Base-by-base conservation (phyloP, 1,284 basidiomycete genomes). In the Trichosporon sp. region DNA sequence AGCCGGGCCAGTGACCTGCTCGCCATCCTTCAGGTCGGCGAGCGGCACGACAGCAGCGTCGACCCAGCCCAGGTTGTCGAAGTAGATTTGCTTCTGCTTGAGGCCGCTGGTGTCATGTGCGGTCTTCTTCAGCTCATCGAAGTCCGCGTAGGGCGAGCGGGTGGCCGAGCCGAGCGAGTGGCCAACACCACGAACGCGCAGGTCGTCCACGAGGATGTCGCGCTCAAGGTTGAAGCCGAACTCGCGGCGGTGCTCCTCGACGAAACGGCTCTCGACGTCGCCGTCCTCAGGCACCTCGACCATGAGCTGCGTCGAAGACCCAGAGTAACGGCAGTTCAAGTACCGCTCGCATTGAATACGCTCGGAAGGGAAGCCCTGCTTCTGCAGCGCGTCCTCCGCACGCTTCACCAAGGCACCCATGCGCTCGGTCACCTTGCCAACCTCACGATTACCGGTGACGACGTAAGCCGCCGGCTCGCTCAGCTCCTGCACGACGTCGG, bases 281-380 rank as follows among this genome's bases (percentile, higher is more conserved):
- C 68, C 74, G 47, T 76, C 78, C 32, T 74, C 69, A 0, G 78
- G 75, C 23, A 68, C 60, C 56, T 76, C 71, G 35, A 81, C 77
- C 80, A 81, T 81, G n/a, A 81, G 74, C 34, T 75, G 74, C 0
- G 80, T 80, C 1, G 74, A 74, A 1, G 78, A 75, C 1, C 80
- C 80, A 21, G 72, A 66, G 70, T 80, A 81, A 42, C 77, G 71
- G 56, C 76, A 75, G 74, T 79, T 80, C 56, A 80, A 71, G 70
- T 78, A 80, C 18, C 67, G 87, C 79, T 97, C 93, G 3, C 90
- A 83, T 62, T 85, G 84, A 62, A 97, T 88, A n/a, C 89, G 87
- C 2, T 88, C 86, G 9, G 85, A 87, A 71, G 88, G 86, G 81
- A 97, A 97, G 1, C 95, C 95, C 81, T 98, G 94, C 25, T 85